These are phyloP conservation scores for Lasiodiplodia theobromae DNA, from an alignment of 2,329 filamentous ascomycete species.

Conservation along the genomic window DNA sequence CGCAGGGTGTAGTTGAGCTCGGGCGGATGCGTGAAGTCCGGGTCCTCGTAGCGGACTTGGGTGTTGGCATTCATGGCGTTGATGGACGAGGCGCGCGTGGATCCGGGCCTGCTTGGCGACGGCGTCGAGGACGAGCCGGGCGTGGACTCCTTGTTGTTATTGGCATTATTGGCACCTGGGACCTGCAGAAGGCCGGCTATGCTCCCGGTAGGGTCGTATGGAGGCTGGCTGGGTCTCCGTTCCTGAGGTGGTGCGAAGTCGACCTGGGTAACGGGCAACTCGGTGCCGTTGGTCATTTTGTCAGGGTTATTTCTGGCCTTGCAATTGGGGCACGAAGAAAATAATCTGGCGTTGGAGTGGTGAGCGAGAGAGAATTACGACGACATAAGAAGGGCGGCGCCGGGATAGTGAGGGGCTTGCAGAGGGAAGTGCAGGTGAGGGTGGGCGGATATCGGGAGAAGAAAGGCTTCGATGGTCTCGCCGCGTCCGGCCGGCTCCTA, in stretches of 20 bases:
- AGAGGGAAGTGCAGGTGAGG: not conserved
- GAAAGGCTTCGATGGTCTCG: conserved; percentile 7
- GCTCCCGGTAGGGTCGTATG: conserved; percentile 24
- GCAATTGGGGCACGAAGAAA: not conserved
- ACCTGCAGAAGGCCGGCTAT: conserved; percentile 20
- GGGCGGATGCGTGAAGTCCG: conserved; percentile 54
- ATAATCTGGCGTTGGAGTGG: not conserved
- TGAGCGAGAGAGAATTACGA: not conserved
- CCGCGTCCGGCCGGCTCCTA: conserved; percentile 9
- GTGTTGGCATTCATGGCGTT: conserved; percentile 49
- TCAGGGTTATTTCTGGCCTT: conserved; percentile 4
- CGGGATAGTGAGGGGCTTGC: not conserved
- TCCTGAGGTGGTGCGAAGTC: conserved; percentile 18
- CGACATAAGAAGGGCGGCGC: conserved; percentile 20
- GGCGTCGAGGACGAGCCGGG: conserved; percentile 20
- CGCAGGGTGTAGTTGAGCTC: conserved; percentile 64
- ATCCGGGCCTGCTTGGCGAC: conserved; percentile 32
- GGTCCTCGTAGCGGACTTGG: conserved; percentile 49
- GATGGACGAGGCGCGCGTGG: conserved; percentile 36
- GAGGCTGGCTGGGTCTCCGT: conserved; percentile 18
- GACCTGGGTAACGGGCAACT: conserved; percentile 24
- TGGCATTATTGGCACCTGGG: conserved; percentile 13
- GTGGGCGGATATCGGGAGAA: not conserved
- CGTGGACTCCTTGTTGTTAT: not conserved
- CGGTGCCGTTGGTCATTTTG: conserved; percentile 18